A percentile compares a stretch with the other conserved stretches of the same genome.
These are phyloP conservation scores for Lonicera japonica DNA, from an alignment of 129 eudicot genomes.

Conservation along the genomic window DNA sequence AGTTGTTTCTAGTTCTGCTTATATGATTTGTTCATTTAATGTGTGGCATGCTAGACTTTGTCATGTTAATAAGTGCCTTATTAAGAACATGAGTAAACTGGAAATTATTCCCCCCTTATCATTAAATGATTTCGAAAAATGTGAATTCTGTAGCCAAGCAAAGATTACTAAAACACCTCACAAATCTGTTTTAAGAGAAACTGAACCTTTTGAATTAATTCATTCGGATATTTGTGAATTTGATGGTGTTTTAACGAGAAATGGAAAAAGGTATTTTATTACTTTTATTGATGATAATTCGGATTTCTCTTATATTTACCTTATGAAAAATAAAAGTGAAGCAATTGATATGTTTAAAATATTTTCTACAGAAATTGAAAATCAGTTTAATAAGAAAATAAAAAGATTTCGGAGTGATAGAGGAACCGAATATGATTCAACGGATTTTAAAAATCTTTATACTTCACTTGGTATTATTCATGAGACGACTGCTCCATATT, in stretches of 20 bases:
- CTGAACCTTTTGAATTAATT: neutral
- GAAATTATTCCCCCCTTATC: neutral
- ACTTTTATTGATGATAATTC: constrained; percentile 6
- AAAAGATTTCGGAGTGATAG: constrained; percentile 1
- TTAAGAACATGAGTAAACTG: neutral
- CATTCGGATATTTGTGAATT: constrained; percentile 9
- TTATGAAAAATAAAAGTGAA: constrained; percentile 3
- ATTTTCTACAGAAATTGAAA: neutral
- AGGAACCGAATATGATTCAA: neutral
- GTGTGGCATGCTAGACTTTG: constrained; percentile 7
- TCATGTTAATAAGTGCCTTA: neutral
- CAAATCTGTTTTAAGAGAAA: neutral
- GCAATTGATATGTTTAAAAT: neutral
- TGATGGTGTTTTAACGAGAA: constrained; percentile 2
- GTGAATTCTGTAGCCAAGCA: constrained; percentile 10
- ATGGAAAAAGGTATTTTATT: constrained; percentile 1
- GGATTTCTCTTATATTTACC: neutral
- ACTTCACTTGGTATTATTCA: neutral
- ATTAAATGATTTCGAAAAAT: constrained; percentile 4
- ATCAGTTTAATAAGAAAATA: neutral
- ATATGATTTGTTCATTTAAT: constrained; percentile 1
- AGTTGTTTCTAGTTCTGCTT: neutral
- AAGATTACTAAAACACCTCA: constrained; percentile 8
- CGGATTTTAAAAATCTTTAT: neutral
- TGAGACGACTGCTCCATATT: constrained; percentile 6